Base-by-base conservation (phyloP, 495 filamentous ascomycete genomes). In the Tuber borchii region DNA sequence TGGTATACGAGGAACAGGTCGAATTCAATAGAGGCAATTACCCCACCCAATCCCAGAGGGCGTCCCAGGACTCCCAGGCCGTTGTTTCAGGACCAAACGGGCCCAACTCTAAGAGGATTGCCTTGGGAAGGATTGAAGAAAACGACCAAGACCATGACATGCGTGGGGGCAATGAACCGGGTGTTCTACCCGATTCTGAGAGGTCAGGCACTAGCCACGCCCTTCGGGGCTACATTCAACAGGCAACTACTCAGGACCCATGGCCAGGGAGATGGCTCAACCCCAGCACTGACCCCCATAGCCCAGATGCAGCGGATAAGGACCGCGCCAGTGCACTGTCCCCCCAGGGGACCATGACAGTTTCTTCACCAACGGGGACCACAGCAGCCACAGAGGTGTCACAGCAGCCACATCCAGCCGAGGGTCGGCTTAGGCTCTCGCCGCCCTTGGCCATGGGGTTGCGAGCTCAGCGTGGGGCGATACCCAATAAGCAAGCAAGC, bases 91-190 rank as follows among this genome's bases (percentile, higher is more conserved):
- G 56, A 65, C 56, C 56, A 31, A 65, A 65, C 12, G 56, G 26
- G 56, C 56, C 56, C 26, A 65, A 12, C 56, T 17, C 56, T 16
- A 31, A 65, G 12, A 31, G 56, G 26, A 31, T 65, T 31, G 56
- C 56, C 56, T 19, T 77, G 43, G 43, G 69, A n/a, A 56, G 61
- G 20, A 73, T 78, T 68, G 74, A 51, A 44, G 74, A 76, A 48
- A 72, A 51, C 20, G 75, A 72, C 40, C 76, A 31, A 31, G 75
- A 78, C 40, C 76, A 46, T 44, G 26, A 65, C n/a, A 65, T 65
- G 56, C 56, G 31, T 2, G 26, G 2, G n/a, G 56, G 14, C 56
- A 26, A 31, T 65, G 56, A 65, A 17, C n/a, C 56, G 4, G 26
- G 56, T 17, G 26, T 2, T 17, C n/a, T 31, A 31, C 10, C 56